phyloP scores from a whole-genome alignment of 495 filamentous ascomycete genomes.

The Trichocladium antarcticum region DNA sequence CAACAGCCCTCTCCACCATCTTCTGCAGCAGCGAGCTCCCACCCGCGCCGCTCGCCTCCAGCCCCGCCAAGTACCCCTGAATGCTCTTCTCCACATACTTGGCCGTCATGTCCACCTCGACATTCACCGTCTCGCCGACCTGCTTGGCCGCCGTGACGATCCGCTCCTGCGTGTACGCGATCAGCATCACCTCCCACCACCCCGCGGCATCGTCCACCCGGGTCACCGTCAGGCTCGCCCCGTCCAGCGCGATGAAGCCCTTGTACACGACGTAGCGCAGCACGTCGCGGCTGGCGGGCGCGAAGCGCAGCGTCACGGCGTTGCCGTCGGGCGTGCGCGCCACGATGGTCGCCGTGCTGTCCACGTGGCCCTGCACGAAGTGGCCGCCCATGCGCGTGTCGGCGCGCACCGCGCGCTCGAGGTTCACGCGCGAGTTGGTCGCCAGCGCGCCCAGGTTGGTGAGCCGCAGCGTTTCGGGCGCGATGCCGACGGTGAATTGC shows the following conservation, averaged over 20 bases:
- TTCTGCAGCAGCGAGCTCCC: slow-evolving; percentile 61
- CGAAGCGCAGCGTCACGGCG: slow-evolving; percentile 71
- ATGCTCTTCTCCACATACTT: slow-evolving; percentile 99
- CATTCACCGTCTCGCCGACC: slow-evolving; percentile 79
- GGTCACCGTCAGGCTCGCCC: slow-evolving; percentile 90
- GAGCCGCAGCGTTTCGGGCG: slow-evolving; percentile 90
- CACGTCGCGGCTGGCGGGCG: slow-evolving; percentile 53
- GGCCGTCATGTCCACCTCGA: slow-evolving; percentile 96
- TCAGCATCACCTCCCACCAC: slow-evolving; percentile 98
- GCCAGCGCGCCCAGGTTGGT: slow-evolving; percentile 77
- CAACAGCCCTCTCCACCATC: slow-evolving; percentile 70
- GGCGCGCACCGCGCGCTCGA: slow-evolving; percentile 83
- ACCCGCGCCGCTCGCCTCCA: slow-evolving; percentile 37
- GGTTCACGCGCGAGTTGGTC: slow-evolving; percentile 54
- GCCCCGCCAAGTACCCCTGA: slow-evolving; percentile 50
- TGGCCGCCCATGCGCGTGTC: slow-evolving; percentile 83
- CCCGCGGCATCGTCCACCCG: slow-evolving; percentile 62
- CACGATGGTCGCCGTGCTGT: slow-evolving; percentile 67
- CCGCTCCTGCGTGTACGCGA: slow-evolving; percentile 93
- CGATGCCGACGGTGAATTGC: slow-evolving; percentile 83
- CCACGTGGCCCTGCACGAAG: slow-evolving; percentile 88
- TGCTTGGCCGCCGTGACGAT: slow-evolving; percentile 74
- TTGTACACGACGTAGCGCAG: slow-evolving; percentile 88
- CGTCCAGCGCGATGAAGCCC: slow-evolving; percentile 90
- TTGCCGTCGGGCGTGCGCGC: slow-evolving; percentile 69